Base-by-base conservation (phyloP, 352 stramenopile genomes). In the Globisporangium viniferum region DNA sequence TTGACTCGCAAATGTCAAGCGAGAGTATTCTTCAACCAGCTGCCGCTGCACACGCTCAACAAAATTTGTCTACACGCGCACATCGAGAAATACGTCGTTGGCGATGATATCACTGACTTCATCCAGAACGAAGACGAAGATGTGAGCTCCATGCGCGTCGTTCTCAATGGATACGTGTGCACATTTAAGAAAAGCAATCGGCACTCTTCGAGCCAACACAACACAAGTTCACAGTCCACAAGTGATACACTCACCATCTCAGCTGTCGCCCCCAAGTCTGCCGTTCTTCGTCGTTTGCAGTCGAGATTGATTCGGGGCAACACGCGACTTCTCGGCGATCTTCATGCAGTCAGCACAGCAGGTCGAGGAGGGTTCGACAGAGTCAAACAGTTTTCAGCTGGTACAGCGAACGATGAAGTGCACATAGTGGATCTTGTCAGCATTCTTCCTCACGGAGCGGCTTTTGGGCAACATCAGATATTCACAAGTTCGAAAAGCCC, bases 111-210 rank as follows among this genome's bases (percentile, higher is more conserved):
- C n/a, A 31, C 70, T 33, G 62, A 66, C 6, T 82, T 79, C 15
- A 72, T 88, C 54, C 77, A 84, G 64, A 68, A 71, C 18, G 75
- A 88, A 77, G 72, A 75, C 18, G 58, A 67, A 0, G 5, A 57
- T 8, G 61, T 85, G 0, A 46, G 62, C 9, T 69, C 20, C n/a
- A 76, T 85, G 64, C 67, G 68, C 12, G 56, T 88, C 33, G 60
- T 88, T 6, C 67, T 88, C 20, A 77, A 80, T 39, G 79, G 79
- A 10, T 78, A 81, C 59, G 62, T 88, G 24, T 76, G 71, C 24
- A 66, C 79, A 2, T 88, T 88, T 44, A 78, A 81, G 66, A 76
- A 39, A n/a, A 53, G 31, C 10, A 69, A 7, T 36, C 44, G 56
- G 12, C n/a, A 27, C 22, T 20, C 44, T 24, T n/a, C 6, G 9